phyloP scores from a whole-genome alignment of 2,329 filamentous ascomycete species.

The Nemania sp. region DNA sequence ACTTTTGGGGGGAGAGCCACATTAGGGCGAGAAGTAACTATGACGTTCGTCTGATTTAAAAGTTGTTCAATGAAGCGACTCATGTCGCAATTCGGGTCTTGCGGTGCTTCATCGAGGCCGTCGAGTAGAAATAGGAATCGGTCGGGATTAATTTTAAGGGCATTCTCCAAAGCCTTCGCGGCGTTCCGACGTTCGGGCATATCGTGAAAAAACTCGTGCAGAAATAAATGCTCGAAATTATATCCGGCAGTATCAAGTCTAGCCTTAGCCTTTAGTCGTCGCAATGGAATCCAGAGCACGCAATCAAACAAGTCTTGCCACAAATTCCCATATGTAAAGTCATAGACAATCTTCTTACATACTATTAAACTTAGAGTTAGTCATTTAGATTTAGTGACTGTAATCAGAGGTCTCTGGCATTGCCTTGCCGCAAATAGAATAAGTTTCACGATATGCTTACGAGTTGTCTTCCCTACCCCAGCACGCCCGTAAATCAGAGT shows the following conservation, averaged over 20 bases:
- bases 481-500: conserved; percentile 16
- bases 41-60: conserved; percentile 41
- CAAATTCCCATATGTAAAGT: conserved; percentile 6
- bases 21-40: conserved; percentile 48
- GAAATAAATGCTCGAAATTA: not conserved
- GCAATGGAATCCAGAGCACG: conserved; percentile 15
- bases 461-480: conserved; percentile 18
- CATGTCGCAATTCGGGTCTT: not conserved
- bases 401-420: too few species aligned
- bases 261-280: conserved; percentile 1
- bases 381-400: too few species aligned
- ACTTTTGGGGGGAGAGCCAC: conserved; percentile 12
- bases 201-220: conserved; percentile 1
- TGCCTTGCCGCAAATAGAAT: too few species aligned
- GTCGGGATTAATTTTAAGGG: not conserved
- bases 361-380: too few species aligned
- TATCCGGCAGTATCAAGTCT: not conserved
- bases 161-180: not conserved
- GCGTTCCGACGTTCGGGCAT: not conserved
- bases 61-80: not conserved
- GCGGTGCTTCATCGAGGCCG: conserved; percentile 48
- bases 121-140: conserved; percentile 46
- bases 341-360: conserved; percentile 23
- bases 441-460: too few species aligned
- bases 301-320: conserved; percentile 9